Evolutionary conservation across 2,329 filamentous ascomycete genomes (phyloP).

Genomic region (Cercospora sp.): DNA sequence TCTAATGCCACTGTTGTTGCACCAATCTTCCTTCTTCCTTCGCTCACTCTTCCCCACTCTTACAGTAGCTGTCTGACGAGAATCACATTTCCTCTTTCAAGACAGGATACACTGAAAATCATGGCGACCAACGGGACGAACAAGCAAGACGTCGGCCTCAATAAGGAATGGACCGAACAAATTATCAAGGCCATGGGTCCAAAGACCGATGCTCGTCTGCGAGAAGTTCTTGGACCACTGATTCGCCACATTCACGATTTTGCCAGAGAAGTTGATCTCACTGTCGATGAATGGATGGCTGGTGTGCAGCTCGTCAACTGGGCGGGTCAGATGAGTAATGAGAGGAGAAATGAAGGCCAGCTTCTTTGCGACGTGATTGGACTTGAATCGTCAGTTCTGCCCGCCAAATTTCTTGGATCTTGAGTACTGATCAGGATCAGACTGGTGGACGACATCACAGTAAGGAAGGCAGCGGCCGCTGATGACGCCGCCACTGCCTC

Average conservation of each 20-base stretch:
- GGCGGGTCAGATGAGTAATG: constrained; percentile 62
- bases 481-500: constrained; percentile 62
- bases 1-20: neutral
- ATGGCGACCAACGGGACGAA: constrained; percentile 45
- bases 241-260: constrained; percentile 61
- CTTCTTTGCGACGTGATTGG: constrained; percentile 60
- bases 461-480: constrained; percentile 59
- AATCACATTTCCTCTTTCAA: neutral
- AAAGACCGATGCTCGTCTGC: constrained; percentile 37
- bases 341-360: constrained; percentile 64
- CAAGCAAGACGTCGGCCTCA: constrained; percentile 45
- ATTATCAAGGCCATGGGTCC: constrained; percentile 42
- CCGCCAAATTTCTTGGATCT: constrained; percentile 54
- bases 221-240: constrained; percentile 49
- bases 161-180: constrained; percentile 33
- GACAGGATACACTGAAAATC: neutral
- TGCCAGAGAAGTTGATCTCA: constrained; percentile 59
- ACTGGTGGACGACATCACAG: constrained; percentile 76
- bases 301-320: constrained; percentile 60
- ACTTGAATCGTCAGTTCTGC: constrained; percentile 46
- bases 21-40: neutral
- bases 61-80: neutral
- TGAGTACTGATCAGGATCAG: constrained; percentile 55
- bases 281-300: constrained; percentile 59
- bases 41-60: neutral